Percentiles rank a stretch among this genome's conserved stretches.
These are phyloP conservation scores for Agrostemma githago DNA, from an alignment of 148 eudicot species.

Conservation along the genomic window DNA sequence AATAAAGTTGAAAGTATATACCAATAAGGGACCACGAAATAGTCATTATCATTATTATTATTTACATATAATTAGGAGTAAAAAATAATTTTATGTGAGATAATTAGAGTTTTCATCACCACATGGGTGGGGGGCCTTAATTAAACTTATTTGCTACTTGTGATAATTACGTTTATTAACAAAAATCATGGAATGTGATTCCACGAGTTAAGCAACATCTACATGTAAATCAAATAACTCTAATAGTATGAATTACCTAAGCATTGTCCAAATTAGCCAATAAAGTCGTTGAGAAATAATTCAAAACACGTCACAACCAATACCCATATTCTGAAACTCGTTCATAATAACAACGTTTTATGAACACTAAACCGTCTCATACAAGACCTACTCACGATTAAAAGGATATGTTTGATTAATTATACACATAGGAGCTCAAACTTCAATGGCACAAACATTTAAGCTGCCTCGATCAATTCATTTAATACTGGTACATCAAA, in stretches of 20 bases:
- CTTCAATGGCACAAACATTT: constrained; percentile 17
- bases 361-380: not conserved
- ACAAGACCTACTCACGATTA: not conserved
- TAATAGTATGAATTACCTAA: too few species aligned
- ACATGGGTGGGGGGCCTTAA: constrained; percentile 25
- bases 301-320: not conserved
- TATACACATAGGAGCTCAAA: not conserved
- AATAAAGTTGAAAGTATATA: not conserved
- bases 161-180: constrained; percentile 16
- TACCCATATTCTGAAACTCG: not conserved
- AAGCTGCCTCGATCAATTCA: not conserved
- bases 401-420: not conserved
- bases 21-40: not conserved
- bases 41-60: not conserved
- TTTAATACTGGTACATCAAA: not conserved
- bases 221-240: not conserved
- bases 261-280: not conserved
- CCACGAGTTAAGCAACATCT: not conserved
- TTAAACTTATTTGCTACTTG: not conserved
- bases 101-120: constrained; percentile 15
- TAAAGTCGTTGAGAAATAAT: not conserved
- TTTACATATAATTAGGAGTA: not conserved
- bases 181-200: constrained; percentile 2
- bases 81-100: not conserved
- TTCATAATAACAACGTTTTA: too few species aligned